phyloP scores from a whole-genome alignment of 768 basidiomycete genomes.

The Rhizopogon vinicolor region DNA sequence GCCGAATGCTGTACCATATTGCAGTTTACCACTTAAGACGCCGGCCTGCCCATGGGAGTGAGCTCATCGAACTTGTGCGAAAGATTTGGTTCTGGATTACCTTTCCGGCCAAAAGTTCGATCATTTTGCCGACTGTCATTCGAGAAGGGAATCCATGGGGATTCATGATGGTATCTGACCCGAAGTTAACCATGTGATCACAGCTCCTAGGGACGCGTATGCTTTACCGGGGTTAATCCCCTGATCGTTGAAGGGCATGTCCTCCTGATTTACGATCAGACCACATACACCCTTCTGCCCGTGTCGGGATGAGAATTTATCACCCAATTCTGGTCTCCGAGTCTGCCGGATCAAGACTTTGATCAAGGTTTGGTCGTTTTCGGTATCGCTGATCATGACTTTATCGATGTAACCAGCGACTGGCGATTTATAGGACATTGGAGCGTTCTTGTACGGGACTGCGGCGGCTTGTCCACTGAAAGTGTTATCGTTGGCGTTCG shows the following conservation, averaged over 20 bases:
- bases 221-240: slow-evolving; percentile 83
- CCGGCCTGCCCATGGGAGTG: slow-evolving; percentile 58
- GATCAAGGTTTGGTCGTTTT: slow-evolving; percentile 93
- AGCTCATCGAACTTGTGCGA: background rate
- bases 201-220: background rate
- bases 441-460: slow-evolving; percentile 87
- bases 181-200: slow-evolving; percentile 9
- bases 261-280: slow-evolving; percentile 96
- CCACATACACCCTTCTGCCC: slow-evolving; percentile 99
- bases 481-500: slow-evolving; percentile 88
- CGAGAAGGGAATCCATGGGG: slow-evolving; percentile 99
- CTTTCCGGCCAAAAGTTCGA: slow-evolving; percentile 95
- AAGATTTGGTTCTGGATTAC: slow-evolving; percentile 28
- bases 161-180: slow-evolving; percentile 97
- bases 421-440: slow-evolving; percentile 91
- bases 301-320: slow-evolving; percentile 97
- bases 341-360: slow-evolving; percentile 98
- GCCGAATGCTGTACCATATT: slow-evolving; percentile 95
- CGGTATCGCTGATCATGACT: slow-evolving; percentile 94
- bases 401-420: slow-evolving; percentile 96
- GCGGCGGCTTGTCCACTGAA: slow-evolving; percentile 81
- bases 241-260: slow-evolving; percentile 99
- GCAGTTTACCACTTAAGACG: slow-evolving; percentile 81
- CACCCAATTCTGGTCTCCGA: slow-evolving; percentile 91
- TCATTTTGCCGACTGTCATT: slow-evolving; percentile 99